Percentiles rank a stretch among this genome's conserved stretches.
phyloP scores from a whole-genome alignment of 73 alveolate genomes.

The Paramecium biaurelia region DNA sequence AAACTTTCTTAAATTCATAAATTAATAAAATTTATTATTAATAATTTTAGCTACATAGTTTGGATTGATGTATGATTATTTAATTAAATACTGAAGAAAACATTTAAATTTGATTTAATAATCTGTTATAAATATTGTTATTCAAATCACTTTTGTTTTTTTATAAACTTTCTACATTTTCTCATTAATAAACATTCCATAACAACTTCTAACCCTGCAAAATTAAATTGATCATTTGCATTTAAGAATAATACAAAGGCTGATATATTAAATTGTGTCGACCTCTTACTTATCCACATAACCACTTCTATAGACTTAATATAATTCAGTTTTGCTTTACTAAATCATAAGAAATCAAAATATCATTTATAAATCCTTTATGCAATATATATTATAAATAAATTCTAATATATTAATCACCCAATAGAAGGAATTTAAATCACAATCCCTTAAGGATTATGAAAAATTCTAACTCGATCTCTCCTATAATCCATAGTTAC shows the following conservation, averaged over 20 bases:
- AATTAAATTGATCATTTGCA: not conserved
- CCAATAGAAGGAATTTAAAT: not conserved
- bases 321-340: not conserved
- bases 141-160: not conserved
- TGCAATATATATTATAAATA: not conserved
- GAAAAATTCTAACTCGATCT: not conserved
- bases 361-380: not conserved
- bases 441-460: not conserved
- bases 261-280: not conserved
- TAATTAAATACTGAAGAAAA: not conserved
- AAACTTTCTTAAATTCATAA: not conserved
- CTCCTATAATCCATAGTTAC: conserved; percentile 11
- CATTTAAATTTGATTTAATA: not conserved
- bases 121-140: not conserved
- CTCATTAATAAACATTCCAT: not conserved
- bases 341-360: not conserved
- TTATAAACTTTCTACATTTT: not conserved
- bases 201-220: not conserved
- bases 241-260: not conserved
- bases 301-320: not conserved
- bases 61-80: not conserved
- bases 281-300: not conserved
- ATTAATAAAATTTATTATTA: not conserved
- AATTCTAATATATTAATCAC: not conserved
- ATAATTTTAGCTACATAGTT: not conserved